Conservation (phyloP, 768 basidiomycete genomes). For the Hypholoma fasciculare region DNA sequence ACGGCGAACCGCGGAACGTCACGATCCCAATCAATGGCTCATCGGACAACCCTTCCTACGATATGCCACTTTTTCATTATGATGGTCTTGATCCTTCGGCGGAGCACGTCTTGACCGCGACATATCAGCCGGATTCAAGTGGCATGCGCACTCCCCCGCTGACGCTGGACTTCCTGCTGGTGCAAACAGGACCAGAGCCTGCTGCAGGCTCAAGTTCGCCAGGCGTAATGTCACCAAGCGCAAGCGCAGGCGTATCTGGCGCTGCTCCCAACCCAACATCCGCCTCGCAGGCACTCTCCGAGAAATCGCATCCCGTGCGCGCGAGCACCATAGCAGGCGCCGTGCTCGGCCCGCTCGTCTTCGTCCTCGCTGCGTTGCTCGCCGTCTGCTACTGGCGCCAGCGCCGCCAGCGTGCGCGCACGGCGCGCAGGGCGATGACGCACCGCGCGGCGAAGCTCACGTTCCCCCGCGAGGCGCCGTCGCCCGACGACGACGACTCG, state of each 20-base stretch:
- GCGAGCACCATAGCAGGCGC: not conserved
- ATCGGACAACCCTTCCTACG: not conserved
- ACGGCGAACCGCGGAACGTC: not conserved
- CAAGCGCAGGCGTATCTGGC: not conserved
- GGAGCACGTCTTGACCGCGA: not conserved
- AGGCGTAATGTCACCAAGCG: not conserved
- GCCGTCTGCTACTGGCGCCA: not conserved
- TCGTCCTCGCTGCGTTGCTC: not conserved
- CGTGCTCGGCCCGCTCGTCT: not conserved
- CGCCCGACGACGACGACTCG: not conserved
- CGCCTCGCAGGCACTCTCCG: not conserved
- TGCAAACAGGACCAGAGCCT: not conserved
- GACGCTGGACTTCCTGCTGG: constrained; percentile 4
- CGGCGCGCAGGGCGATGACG: not conserved
- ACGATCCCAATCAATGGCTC: not conserved
- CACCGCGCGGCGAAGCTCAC: not conserved
- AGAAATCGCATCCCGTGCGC: not conserved
- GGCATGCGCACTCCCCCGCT: not conserved
- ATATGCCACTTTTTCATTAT: not conserved
- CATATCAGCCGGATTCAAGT: not conserved
- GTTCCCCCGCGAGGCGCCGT: not conserved
- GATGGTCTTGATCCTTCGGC: not conserved
- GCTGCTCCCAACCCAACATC: not conserved
- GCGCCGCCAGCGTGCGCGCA: not conserved
- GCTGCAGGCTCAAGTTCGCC: not conserved